These are phyloP conservation scores for Botryotinia globosa DNA, from an alignment of 2,329 filamentous ascomycete genomes.

Conservation along the genomic window DNA sequence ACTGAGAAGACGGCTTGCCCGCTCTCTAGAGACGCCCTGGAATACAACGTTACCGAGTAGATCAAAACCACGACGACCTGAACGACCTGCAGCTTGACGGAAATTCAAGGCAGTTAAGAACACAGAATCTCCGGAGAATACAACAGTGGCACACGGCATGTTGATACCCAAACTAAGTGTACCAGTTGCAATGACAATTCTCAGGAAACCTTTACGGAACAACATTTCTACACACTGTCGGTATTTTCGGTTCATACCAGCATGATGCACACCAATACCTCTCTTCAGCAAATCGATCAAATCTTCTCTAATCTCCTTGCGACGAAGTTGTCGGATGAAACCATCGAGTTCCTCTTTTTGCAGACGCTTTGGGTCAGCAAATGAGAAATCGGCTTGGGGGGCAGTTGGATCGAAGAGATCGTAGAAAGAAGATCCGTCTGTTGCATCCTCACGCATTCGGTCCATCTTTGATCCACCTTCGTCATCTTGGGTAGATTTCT, in stretches of 20 bases:
- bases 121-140: slow-evolving; percentile 71
- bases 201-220: slow-evolving; percentile 69
- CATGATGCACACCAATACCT: slow-evolving; percentile 74
- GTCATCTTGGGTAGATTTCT: slow-evolving; percentile 47
- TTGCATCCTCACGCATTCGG: slow-evolving; percentile 54
- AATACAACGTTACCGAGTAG: slow-evolving; percentile 80
- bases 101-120: slow-evolving; percentile 74
- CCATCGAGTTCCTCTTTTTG: slow-evolving; percentile 56
- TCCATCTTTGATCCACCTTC: slow-evolving; percentile 55
- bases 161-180: slow-evolving; percentile 77
- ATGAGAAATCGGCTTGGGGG: slow-evolving; percentile 61
- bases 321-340: slow-evolving; percentile 51
- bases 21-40: slow-evolving; percentile 58
- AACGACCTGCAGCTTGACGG: slow-evolving; percentile 72
- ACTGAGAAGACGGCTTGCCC: slow-evolving; percentile 67
- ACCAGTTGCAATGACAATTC: slow-evolving; percentile 71
- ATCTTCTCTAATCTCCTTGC: slow-evolving; percentile 48
- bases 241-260: slow-evolving; percentile 76
- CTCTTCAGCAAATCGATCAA: slow-evolving; percentile 61
- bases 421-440: slow-evolving; percentile 54
- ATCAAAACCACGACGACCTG: slow-evolving; percentile 77
- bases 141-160: slow-evolving; percentile 79
- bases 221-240: slow-evolving; percentile 71
- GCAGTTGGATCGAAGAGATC: slow-evolving; percentile 65
- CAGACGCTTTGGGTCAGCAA: slow-evolving; percentile 61